A percentile compares a stretch with the other conserved stretches of the same genome.
These are phyloP conservation scores for Colletotrichum lindemuthianum DNA, from an alignment of 2,329 filamentous ascomycete genomes.

Conservation along the genomic window DNA sequence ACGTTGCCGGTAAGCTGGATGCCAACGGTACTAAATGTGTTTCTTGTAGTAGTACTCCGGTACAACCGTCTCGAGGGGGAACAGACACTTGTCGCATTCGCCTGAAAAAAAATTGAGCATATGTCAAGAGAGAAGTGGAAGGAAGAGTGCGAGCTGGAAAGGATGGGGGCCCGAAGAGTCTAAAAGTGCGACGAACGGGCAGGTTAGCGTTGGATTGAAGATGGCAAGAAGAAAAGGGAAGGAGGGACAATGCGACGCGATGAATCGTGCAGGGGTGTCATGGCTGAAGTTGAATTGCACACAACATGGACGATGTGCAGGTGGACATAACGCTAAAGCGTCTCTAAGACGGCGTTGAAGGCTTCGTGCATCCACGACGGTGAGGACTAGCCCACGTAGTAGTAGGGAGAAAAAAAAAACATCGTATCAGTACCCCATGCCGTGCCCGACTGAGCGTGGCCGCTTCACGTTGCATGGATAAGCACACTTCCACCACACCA, in stretches of 20 bases:
- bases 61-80: not conserved
- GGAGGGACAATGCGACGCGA: constrained; percentile 32
- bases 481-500: constrained; percentile 3
- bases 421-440: too few species aligned
- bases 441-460: constrained; percentile 21
- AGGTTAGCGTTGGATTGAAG: constrained; percentile 21
- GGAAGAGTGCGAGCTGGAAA: not conserved
- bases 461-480: constrained; percentile 21
- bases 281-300: constrained; percentile 29
- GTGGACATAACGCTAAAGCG: constrained; percentile 23
- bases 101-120: not conserved
- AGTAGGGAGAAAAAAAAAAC: not conserved
- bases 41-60: too few species aligned
- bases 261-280: constrained; percentile 30
- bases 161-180: constrained; percentile 21
- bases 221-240: constrained; percentile 26
- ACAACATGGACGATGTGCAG: constrained; percentile 17
- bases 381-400: constrained; percentile 7
- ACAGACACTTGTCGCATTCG: not conserved
- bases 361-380: constrained; percentile 20
- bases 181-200: constrained; percentile 20
- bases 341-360: constrained; percentile 26
- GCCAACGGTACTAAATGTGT: too few species aligned
- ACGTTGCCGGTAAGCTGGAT: too few species aligned
- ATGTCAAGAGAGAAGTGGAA: not conserved